phyloP scores from a whole-genome alignment of 352 stramenopile species.

The Phytopythium montanum region DNA sequence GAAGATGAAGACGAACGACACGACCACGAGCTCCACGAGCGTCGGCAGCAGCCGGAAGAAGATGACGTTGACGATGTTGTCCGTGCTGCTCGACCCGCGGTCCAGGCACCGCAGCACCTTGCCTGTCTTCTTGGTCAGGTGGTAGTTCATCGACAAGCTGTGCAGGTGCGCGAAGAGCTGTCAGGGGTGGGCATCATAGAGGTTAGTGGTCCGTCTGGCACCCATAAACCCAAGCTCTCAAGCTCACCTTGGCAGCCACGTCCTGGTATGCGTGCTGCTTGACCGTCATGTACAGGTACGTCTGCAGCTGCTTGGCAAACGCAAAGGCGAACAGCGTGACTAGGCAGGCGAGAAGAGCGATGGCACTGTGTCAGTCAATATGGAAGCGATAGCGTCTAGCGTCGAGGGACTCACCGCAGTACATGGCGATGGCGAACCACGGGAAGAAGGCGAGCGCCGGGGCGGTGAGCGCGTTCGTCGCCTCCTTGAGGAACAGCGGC shows the following conservation, averaged over 20 bases:
- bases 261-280: conserved; percentile 97
- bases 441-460: conserved; percentile 37
- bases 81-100: conserved; percentile 78
- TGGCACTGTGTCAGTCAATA: neutral
- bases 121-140: conserved; percentile 96
- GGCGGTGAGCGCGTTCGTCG: conserved; percentile 50
- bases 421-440: conserved; percentile 43
- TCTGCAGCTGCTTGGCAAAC: conserved; percentile 93
- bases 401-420: conserved; percentile 41
- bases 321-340: conserved; percentile 65
- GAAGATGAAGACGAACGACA: conserved; percentile 84
- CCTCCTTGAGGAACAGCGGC: conserved; percentile 69
- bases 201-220: neutral
- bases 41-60: conserved; percentile 96
- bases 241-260: conserved; percentile 74
- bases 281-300: conserved; percentile 91
- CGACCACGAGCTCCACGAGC: conserved; percentile 93
- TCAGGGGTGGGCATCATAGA: neutral
- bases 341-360: conserved; percentile 3
- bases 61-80: conserved; percentile 96
- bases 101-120: conserved; percentile 93
- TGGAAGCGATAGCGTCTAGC: neutral
- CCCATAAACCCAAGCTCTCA: too few relatives aligned
- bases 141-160: conserved; percentile 95
- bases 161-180: conserved; percentile 94